Evolutionary conservation across 805 yeast species (phyloP), one percentile per base, ranked within the genome.

Genomic region (Starmerella etchellsii): DNA sequence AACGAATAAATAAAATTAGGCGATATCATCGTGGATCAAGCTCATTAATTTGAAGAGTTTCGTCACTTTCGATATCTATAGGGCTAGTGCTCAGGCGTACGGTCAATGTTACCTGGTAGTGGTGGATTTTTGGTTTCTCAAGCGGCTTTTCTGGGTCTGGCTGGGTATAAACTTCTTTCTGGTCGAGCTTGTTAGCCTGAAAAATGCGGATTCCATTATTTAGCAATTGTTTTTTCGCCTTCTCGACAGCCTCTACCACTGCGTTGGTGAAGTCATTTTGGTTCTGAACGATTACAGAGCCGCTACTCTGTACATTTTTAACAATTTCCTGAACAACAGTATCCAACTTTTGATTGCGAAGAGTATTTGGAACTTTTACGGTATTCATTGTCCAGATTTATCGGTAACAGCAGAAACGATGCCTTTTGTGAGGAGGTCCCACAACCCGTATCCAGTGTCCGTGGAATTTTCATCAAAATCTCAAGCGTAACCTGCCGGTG

Each of bases 61-160:
- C 41, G n/a, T 28, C 36, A 4, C 19, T 28, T 4, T 16, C 15
- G 6, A 14, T 21, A 11, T 27, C 36, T 1, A 44, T 20, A 2
- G 45, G 34, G 6, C 10, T 5, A 5, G 14, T 22, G 25, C 44
- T 40, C 16, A 46, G 39, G 23, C 19, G 13, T 18, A 46, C 22
- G 18, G 24, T 7, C 19, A 43, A 28, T 14, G 6, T 18, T 11
- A 40, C 26, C 5, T 18, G 3, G 24, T 31, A 40, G 27, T 46
- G 49, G 26, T 46, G 49, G 13, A 43, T 40, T 21, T 34, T 46
- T 9, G 26, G 39, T 18, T 40, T 34, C 15, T 31, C 39, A 19
- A 46, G 22, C 6, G 49, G 49, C 24, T 36, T 29, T 3, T 11
- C 22, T n/a, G n/a, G 22, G 13, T 31, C 36, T 9, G 18, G 21